Evolutionary conservation across 2,329 filamentous ascomycete species (phyloP).

Genomic region (Venturia aucupariae): DNA sequence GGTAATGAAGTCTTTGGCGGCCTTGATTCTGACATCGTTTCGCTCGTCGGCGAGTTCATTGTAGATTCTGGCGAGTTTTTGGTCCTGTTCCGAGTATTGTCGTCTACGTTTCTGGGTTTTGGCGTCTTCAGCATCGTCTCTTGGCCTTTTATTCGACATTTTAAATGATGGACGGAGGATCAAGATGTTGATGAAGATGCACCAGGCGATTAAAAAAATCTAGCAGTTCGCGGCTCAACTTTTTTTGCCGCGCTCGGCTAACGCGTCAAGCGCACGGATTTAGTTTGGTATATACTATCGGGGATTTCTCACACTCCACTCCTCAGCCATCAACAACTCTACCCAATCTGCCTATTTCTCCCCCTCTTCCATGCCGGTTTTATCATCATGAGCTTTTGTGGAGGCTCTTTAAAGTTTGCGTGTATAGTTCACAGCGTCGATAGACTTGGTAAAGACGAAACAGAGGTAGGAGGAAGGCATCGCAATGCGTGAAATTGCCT

Average conservation of each 20-base stretch:
- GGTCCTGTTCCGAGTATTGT: slow-evolving; percentile 31
- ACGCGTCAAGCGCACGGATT: not conserved
- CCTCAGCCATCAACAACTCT: not conserved
- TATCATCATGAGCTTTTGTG: not conserved
- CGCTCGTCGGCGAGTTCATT: slow-evolving; percentile 39
- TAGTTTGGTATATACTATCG: too few species aligned
- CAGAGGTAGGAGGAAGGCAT: not conserved
- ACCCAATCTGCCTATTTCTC: not conserved
- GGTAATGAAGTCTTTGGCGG: slow-evolving; percentile 36
- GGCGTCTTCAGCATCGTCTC: not conserved
- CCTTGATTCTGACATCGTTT: slow-evolving; percentile 33
- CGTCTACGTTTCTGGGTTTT: slow-evolving; percentile 14
- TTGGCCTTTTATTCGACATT: not conserved
- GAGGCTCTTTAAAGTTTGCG: not conserved
- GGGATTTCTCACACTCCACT: too few species aligned
- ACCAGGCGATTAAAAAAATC: not conserved
- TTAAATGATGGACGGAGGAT: not conserved
- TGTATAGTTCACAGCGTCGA: not conserved
- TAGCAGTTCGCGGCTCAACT: not conserved
- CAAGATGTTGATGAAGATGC: not conserved
- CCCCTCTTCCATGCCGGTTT: not conserved
- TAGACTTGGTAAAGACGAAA: not conserved
- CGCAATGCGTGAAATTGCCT: not conserved
- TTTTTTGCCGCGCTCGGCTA: not conserved
- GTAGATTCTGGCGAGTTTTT: slow-evolving; percentile 37